Conservation (phyloP, 2,329 filamentous ascomycete genomes). For the Calycina herbarum region DNA sequence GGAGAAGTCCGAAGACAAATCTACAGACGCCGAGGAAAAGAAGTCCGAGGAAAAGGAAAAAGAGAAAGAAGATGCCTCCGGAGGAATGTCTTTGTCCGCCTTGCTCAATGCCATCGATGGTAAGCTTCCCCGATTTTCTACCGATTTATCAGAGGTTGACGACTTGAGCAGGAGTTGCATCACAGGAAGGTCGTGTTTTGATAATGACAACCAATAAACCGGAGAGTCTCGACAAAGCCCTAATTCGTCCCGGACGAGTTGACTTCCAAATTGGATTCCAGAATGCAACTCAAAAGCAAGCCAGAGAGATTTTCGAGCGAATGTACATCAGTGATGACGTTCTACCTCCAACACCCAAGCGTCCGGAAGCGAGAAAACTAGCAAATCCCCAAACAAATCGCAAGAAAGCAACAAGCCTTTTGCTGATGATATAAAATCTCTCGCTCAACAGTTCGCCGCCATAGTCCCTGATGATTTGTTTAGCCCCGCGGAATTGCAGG, state of each 20-base stretch:
- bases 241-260: constrained; percentile 62
- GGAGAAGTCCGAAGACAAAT: constrained; percentile 19
- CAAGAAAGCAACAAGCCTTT: background rate
- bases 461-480: constrained; percentile 52
- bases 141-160: background rate
- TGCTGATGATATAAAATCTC: constrained; percentile 34
- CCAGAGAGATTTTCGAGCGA: constrained; percentile 3
- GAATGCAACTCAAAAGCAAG: constrained; percentile 26
- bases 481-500: constrained; percentile 64
- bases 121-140: background rate
- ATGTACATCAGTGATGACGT: constrained; percentile 4
- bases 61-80: constrained; percentile 12
- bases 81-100: constrained; percentile 57
- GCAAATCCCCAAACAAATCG: constrained; percentile 10
- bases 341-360: background rate
- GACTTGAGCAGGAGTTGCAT: constrained; percentile 47
- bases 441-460: constrained; percentile 52
- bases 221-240: constrained; percentile 59
- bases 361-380: no score
- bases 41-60: constrained; percentile 25
- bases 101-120: constrained; percentile 70
- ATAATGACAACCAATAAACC: constrained; percentile 72
- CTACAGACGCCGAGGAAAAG: constrained; percentile 27
- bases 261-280: constrained; percentile 59
- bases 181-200: constrained; percentile 65